Evolutionary conservation across 2,329 filamentous ascomycete genomes (phyloP), one percentile per base, ranked within the genome.

Genomic region (Penicillium janthinellum): DNA sequence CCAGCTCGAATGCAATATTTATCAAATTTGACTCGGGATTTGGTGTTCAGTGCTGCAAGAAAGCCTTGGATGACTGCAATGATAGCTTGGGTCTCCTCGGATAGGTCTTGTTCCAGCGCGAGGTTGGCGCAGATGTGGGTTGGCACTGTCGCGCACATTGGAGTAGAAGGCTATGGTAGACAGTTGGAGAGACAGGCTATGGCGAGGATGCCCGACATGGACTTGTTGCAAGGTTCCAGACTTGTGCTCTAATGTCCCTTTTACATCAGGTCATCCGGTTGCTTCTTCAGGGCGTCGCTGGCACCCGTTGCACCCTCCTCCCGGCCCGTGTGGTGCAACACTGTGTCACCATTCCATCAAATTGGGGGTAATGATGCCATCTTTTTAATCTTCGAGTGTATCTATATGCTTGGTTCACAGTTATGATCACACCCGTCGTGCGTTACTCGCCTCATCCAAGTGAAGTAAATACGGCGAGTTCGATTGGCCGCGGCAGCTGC

Each of bases 1-100:
- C 72, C 73, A 10, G 72, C 72, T 37, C 67, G 62, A 11, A 75
- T 64, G 53, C 72, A 75, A 62, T 73, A 68, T 50, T 71, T 73
- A 39, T 74, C 73, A 45, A 75, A 74, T 10, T 73, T 72, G 14
- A 56, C 56, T 15, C 70, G 58, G 14, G 68, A 74, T 42, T 74
- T 75, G 5, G 65, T 64, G n/a, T 60, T 68, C 17, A 75, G 54
- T 14, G 73, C 72, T 5, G 67, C 37, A 14, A 75, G 64, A 53
- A 75, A 75, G 8, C 71, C 69, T 8, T 70, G 66, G 14, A 65
- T 66, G 20, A 68, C 67, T 7, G 69, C 53, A 52, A 75, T 65
- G 34, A 75, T 73, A 20, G 67, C 58, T 42, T 66, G 57, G 49
- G 57, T 54, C 31, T 71, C 68, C 25, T 59, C 31, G 15, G 58